These are phyloP conservation scores for Nigrospora oryzae DNA, from an alignment of 2,329 filamentous ascomycete genomes.

Conservation along the genomic window DNA sequence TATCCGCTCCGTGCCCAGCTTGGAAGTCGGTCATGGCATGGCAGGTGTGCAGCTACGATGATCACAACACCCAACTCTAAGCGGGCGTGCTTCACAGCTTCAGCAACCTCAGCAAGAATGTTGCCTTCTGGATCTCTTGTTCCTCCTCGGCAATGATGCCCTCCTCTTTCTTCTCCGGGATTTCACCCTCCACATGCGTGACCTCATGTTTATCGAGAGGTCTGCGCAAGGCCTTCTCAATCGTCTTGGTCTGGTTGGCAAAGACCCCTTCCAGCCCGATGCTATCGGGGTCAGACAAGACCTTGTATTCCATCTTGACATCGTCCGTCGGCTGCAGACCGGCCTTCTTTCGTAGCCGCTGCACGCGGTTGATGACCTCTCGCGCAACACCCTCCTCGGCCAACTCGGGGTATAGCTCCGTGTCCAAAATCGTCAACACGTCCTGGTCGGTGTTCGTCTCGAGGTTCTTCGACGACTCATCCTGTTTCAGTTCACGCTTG, in stretches of 20 bases:
- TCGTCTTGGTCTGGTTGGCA: conserved; percentile 54
- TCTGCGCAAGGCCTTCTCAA: conserved; percentile 71
- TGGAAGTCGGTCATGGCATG: no score
- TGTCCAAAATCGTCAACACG: conserved; percentile 85
- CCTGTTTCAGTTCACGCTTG: conserved; percentile 68
- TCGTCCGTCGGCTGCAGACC: conserved; percentile 87
- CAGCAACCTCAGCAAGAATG: conserved; percentile 66
- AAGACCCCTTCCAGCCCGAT: conserved; percentile 66
- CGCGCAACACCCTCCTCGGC: conserved; percentile 81
- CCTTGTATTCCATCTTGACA: conserved; percentile 85
- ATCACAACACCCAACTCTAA: no score
- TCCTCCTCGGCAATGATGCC: conserved; percentile 71
- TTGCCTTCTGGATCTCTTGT: conserved; percentile 78
- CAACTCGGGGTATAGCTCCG: conserved; percentile 73
- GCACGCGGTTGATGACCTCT: conserved; percentile 89
- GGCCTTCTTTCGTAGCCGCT: conserved; percentile 88
- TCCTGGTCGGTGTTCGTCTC: conserved; percentile 87
- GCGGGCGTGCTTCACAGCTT: conserved; percentile 44
- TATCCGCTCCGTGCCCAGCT: no score
- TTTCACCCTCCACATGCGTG: conserved; percentile 50
- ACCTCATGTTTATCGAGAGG: conserved; percentile 64
- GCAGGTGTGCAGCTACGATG: no score
- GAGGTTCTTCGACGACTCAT: conserved; percentile 61
- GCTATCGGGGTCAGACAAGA: conserved; percentile 68
- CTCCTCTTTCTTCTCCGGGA: conserved; percentile 38